phyloP scores from a whole-genome alignment of 129 eudicot genomes.

The Centrapalus pauciflorus region DNA sequence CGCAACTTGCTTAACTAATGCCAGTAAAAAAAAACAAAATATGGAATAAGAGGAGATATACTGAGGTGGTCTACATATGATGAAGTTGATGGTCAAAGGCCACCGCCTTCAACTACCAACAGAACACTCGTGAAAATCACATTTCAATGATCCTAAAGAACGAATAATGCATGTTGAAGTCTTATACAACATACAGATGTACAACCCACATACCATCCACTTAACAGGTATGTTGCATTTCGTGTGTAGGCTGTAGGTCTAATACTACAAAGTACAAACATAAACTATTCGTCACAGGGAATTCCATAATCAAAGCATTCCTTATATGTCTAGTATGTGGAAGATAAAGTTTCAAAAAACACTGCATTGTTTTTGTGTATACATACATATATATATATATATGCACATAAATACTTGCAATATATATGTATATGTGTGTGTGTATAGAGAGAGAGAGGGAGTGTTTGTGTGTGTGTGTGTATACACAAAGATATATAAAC shows the following conservation, averaged over 20 bases:
- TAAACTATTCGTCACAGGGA: not conserved
- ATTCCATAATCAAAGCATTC: slow-evolving; percentile 3
- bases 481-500: too few relatives aligned
- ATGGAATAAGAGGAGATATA: not conserved
- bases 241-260: not conserved
- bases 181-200: not conserved
- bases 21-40: too few relatives aligned
- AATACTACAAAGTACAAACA: not conserved
- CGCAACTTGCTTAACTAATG: not conserved
- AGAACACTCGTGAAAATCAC: not conserved
- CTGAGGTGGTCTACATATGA: not conserved
- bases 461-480: too few relatives aligned
- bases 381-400: not conserved
- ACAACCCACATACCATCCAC: not conserved
- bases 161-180: not conserved
- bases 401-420: not conserved
- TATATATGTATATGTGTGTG: not conserved
- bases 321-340: not conserved
- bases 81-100: not conserved
- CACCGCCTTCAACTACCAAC: not conserved
- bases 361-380: not conserved
- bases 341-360: not conserved
- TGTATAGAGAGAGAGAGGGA: too few relatives aligned
- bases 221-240: not conserved
- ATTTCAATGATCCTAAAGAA: not conserved